These are phyloP conservation scores for Arabidopsis hybrid DNA, from an alignment of 441 rosid species.

Conservation along the genomic window DNA sequence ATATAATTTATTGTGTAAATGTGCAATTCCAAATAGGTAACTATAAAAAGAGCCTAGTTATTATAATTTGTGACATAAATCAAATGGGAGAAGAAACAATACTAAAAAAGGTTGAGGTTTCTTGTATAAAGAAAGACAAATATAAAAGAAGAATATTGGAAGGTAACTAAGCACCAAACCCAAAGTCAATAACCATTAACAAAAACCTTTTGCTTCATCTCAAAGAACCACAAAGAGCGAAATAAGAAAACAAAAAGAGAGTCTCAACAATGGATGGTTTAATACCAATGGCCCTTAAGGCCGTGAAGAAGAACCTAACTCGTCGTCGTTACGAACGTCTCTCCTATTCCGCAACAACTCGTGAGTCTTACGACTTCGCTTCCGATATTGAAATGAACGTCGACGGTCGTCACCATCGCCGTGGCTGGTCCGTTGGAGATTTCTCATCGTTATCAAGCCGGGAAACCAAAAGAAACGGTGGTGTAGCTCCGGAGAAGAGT, in stretches of 20 bases:
- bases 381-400: conserved; percentile 17
- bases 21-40: not conserved
- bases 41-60: not conserved
- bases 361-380: conserved; percentile 35
- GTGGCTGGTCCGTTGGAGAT: conserved; percentile 59
- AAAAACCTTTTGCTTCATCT: conserved; percentile 18
- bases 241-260: not conserved
- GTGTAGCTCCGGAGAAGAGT: conserved; percentile 18
- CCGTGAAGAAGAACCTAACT: conserved; percentile 59
- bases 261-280: conserved; percentile 71
- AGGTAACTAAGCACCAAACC: conserved; percentile 38
- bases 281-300: conserved; percentile 68
- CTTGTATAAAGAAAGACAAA: conserved; percentile 31
- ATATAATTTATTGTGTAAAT: not conserved
- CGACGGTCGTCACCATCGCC: conserved; percentile 51
- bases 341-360: conserved; percentile 52
- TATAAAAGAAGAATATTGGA: conserved; percentile 27
- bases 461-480: conserved; percentile 32
- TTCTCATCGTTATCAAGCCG: conserved; percentile 41
- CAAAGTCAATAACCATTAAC: conserved; percentile 14
- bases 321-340: conserved; percentile 75
- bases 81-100: conserved; percentile 1
- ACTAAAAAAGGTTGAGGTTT: not conserved
- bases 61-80: not conserved
- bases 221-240: not conserved